Percentiles rank a stretch among this genome's conserved stretches.
These are phyloP conservation scores for Rhynchosporium graminicola DNA, from an alignment of 2,329 filamentous ascomycete species.

Conservation along the genomic window DNA sequence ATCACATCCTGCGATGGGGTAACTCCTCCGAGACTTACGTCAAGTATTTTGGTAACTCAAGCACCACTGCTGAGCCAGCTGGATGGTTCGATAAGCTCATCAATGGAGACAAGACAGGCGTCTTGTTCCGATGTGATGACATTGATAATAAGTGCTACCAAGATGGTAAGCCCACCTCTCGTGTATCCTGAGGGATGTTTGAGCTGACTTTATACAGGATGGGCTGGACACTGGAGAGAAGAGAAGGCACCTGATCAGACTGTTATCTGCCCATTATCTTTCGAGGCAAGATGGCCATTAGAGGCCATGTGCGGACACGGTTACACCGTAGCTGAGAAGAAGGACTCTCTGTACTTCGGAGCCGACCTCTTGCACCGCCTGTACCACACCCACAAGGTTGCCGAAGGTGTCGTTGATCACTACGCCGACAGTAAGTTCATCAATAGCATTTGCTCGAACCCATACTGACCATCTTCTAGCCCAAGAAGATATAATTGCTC, in stretches of 20 bases:
- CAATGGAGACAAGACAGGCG: slow-evolving; percentile 55
- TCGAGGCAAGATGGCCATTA: slow-evolving; percentile 56
- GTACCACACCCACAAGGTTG: slow-evolving; percentile 62
- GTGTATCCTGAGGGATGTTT: background rate
- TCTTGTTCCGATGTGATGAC: slow-evolving; percentile 69
- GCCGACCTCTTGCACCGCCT: slow-evolving; percentile 68
- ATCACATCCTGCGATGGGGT: slow-evolving; percentile 52
- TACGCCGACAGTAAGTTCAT: slow-evolving; percentile 53
- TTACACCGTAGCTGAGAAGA: slow-evolving; percentile 58
- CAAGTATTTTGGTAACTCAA: slow-evolving; percentile 65
- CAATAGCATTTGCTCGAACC: slow-evolving; percentile 56
- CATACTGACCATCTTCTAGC: slow-evolving; percentile 46
- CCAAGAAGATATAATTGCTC: slow-evolving; percentile 15
- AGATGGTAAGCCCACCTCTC: slow-evolving; percentile 41
- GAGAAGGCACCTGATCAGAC: slow-evolving; percentile 65
- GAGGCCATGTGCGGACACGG: slow-evolving; percentile 61
- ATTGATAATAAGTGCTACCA: slow-evolving; percentile 63
- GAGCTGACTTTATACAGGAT: slow-evolving; percentile 47
- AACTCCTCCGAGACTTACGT: slow-evolving; percentile 58
- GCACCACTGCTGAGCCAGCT: slow-evolving; percentile 55
- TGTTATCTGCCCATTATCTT: slow-evolving; percentile 68
- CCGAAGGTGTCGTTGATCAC: slow-evolving; percentile 62
- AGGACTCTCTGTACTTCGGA: slow-evolving; percentile 64
- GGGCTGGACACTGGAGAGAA: slow-evolving; percentile 69
- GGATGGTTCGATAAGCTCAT: slow-evolving; percentile 65